Evolutionary conservation across 2,329 filamentous ascomycete species (phyloP), one percentile per base, ranked within the genome.

Genomic region (Ceratocystis harringtonii): DNA sequence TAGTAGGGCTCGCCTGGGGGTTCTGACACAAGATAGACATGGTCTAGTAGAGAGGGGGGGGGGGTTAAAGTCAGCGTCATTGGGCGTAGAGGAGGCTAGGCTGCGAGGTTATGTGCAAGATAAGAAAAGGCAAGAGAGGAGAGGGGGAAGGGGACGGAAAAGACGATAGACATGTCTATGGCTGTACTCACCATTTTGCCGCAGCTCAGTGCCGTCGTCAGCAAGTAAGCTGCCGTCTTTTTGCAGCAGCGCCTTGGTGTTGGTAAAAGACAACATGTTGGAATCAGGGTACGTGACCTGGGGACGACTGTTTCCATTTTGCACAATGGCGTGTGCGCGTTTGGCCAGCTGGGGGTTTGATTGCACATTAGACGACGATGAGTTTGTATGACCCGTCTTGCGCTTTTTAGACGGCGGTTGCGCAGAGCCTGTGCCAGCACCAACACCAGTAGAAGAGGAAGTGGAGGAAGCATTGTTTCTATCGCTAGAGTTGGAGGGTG

Each of bases 1-100:
- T 99, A 99, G 78, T 99, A 99, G 65, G 94, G 94, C 77, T 99
- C 94, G 64, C 94, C 94, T 17, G 94, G 94, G 62, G 94, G 94
- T 76, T 99, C 94, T 77, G 92, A 97, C 69, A 99, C 88, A 69
- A 97, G 84, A 79, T 97, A 99, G 70, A 96, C 90, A 78, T 97
- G 81, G 76, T 84, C 82, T 85, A 64, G 44, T 5, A 8, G 25
- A 12, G 6, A 15, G 19, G 25, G 25, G 44, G 30, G 58, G 6
- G 8, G 30, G 22, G 52, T 32, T 60, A 22, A 32, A 50, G 58
- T 64, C 25, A 64, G 43, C 36, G 60, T 43, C 7, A n/a, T 41
- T 62, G 5, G 15, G 41, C 48, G 22, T 10, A 12, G 36, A 41
- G 36, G 36, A 8, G 10, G 10, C 3, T 4, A 41, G 36, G 36